phyloP scores from a whole-genome alignment of 1,284 basidiomycete species.

The Trichosporon coremiiforme region DNA sequence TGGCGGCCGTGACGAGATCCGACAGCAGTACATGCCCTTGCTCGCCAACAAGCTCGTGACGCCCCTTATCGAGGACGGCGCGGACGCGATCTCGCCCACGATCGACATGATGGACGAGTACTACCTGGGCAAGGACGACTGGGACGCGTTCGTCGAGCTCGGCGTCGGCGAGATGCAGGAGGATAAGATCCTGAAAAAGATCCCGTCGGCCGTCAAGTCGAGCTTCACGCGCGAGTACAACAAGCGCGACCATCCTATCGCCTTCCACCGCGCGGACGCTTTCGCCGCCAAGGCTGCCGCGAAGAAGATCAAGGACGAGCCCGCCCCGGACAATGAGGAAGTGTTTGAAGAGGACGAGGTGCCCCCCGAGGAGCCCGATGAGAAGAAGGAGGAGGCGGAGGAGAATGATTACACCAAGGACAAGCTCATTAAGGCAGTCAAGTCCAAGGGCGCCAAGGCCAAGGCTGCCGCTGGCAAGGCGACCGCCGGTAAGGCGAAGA shows the following conservation, averaged over 20 bases:
- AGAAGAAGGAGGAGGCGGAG: slow-evolving; percentile 54
- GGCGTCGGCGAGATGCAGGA: slow-evolving; percentile 80
- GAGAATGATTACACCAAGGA: slow-evolving; percentile 59
- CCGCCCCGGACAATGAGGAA: slow-evolving; percentile 80
- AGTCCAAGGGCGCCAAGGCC: slow-evolving; percentile 47
- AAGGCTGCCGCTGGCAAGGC: slow-evolving; percentile 15
- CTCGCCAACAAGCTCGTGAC: slow-evolving; percentile 76
- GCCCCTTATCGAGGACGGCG: slow-evolving; percentile 67
- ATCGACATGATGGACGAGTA: slow-evolving; percentile 93
- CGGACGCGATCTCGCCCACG: slow-evolving; percentile 77
- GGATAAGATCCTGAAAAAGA: slow-evolving; percentile 76
- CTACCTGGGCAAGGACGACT: slow-evolving; percentile 88
- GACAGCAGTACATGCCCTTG: slow-evolving; percentile 86
- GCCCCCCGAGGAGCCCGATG: slow-evolving; percentile 57
- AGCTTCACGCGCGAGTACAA: slow-evolving; percentile 90
- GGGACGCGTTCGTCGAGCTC: slow-evolving; percentile 92
- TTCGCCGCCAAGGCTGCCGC: slow-evolving; percentile 66
- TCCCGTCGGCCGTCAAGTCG: slow-evolving; percentile 76
- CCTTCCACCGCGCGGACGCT: slow-evolving; percentile 82
- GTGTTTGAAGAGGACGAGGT: slow-evolving; percentile 63
- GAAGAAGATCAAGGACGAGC: slow-evolving; percentile 66
- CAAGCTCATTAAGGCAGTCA: slow-evolving; percentile 62
- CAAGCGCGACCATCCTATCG: slow-evolving; percentile 78
- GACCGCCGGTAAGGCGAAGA: slow-evolving; percentile 24
- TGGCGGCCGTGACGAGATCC: slow-evolving; percentile 82